Conservation (phyloP, 257 asterid genomes). For the Fraxinus excelsior region DNA sequence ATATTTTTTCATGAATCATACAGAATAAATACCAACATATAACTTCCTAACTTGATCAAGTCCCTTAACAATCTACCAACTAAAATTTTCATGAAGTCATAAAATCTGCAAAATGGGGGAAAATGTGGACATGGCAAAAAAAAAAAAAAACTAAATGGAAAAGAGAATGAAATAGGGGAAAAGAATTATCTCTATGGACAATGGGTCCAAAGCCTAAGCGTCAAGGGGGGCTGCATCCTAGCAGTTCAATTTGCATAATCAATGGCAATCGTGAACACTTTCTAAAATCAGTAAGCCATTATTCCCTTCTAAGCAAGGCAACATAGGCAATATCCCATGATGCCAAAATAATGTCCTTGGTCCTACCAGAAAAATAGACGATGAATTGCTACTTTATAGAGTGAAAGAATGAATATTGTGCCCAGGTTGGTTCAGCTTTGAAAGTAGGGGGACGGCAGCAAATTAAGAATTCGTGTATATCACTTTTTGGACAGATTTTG, state of each 20-base stretch:
- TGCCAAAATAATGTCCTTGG: constrained; percentile 48
- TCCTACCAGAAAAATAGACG: constrained; percentile 52
- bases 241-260: constrained; percentile 27
- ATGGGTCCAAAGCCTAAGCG: constrained; percentile 34
- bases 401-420: constrained; percentile 56
- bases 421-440: constrained; percentile 46
- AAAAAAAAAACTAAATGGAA: constrained; percentile 25
- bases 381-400: constrained; percentile 61
- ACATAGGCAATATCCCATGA: constrained; percentile 38
- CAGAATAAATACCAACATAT: constrained; percentile 32
- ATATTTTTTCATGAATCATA: constrained; percentile 31
- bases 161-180: constrained; percentile 30
- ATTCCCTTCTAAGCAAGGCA: constrained; percentile 46
- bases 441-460: constrained; percentile 35
- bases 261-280: not conserved
- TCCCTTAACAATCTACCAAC: constrained; percentile 31
- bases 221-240: constrained; percentile 33
- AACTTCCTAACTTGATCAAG: constrained; percentile 28
- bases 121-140: constrained; percentile 28
- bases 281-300: constrained; percentile 14
- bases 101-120: constrained; percentile 26
- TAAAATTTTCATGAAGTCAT: constrained; percentile 22
- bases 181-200: constrained; percentile 46
- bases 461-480: constrained; percentile 29
- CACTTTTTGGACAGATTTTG: constrained; percentile 32